phyloP scores from a whole-genome alignment of 164 flowering plant species.

The Echeveria elegans region DNA sequence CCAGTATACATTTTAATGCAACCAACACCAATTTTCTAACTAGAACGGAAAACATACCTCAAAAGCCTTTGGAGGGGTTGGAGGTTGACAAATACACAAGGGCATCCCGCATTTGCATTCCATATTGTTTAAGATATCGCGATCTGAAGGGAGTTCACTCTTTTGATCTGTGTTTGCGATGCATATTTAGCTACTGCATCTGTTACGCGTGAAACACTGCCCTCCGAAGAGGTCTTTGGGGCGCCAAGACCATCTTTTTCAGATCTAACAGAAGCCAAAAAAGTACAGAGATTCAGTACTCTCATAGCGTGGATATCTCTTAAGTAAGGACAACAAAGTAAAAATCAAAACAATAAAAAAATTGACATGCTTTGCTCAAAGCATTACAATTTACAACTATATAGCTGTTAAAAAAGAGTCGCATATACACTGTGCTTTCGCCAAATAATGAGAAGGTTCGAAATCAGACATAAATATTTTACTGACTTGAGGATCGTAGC shows the following conservation, averaged over 20 bases:
- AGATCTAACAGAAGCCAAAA: conserved; percentile 25
- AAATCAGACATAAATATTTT: too few species aligned
- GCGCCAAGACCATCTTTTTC: conserved; percentile 20
- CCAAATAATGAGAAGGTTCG: too few species aligned
- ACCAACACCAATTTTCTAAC: neutral
- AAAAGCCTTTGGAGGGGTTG: conserved; percentile 26
- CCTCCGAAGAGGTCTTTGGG: conserved; percentile 20
- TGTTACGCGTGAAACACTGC: conserved; percentile 23
- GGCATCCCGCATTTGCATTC: conserved; percentile 99
- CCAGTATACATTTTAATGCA: conserved; percentile 8
- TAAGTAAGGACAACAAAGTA: too few species aligned
- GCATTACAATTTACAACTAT: too few species aligned
- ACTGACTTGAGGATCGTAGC: too few species aligned
- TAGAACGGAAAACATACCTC: conserved; percentile 28
- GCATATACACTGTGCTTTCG: too few species aligned
- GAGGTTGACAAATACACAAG: conserved; percentile 82
- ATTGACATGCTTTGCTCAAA: too few species aligned
- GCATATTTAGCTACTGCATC: conserved; percentile 45
- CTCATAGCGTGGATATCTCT: too few species aligned
- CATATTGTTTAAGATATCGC: conserved; percentile 19
- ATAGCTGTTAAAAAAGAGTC: too few species aligned
- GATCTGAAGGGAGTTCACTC: conserved; percentile 18
- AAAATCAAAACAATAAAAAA: neutral
- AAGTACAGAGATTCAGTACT: too few species aligned
- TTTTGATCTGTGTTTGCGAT: conserved; percentile 25